Percentiles rank a stretch among this genome's conserved stretches.
phyloP scores from a whole-genome alignment of 257 asterid species.

The Solanum neorickii region DNA sequence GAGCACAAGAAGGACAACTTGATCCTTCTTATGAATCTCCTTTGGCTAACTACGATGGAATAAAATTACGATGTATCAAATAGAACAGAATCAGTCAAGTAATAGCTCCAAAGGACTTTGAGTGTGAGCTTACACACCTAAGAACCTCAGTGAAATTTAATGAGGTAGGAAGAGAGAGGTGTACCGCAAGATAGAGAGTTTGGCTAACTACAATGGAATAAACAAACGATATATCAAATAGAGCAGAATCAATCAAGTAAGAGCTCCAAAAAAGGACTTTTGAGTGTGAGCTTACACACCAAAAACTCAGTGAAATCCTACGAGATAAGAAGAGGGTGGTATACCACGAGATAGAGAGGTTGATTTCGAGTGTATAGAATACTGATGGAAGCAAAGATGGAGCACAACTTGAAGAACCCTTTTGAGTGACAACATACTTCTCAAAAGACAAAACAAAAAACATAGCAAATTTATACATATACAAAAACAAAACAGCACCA shows the following conservation, averaged over 20 bases:
- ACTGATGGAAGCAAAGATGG: background rate
- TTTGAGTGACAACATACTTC: background rate
- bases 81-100: background rate
- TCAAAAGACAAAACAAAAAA: background rate
- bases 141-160: too few species aligned
- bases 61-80: background rate
- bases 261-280: background rate
- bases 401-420: background rate
- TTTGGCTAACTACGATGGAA: too few species aligned
- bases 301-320: background rate
- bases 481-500: background rate
- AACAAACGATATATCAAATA: background rate
- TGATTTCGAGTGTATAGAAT: too few species aligned
- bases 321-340: background rate
- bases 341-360: background rate
- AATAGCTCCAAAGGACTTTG: background rate
- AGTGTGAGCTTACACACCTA: background rate
- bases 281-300: background rate
- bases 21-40: background rate
- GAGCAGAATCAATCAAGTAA: background rate
- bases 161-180: background rate
- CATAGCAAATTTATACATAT: background rate
- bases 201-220: too few species aligned
- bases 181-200: too few species aligned
- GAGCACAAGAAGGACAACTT: background rate